Conservation (phyloP, 495 filamentous ascomycete species). For the Melanomma pulvis-pyrius region DNA sequence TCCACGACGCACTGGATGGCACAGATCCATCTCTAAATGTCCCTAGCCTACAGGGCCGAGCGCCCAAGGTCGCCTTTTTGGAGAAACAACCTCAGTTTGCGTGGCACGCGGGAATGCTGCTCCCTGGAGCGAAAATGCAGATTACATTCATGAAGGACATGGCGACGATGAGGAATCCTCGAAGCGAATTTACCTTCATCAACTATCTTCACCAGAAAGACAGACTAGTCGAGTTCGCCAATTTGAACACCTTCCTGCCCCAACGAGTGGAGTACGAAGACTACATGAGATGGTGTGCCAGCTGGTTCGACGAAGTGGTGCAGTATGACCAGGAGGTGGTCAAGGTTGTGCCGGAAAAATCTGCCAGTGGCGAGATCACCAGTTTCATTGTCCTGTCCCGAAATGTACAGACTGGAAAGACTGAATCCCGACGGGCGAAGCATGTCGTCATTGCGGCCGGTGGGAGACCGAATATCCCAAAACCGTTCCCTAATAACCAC, state of each 20-base stretch:
- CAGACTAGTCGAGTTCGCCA: constrained; percentile 84
- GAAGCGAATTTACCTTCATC: constrained; percentile 90
- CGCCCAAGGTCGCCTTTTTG: constrained; percentile 77
- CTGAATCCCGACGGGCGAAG: constrained; percentile 60
- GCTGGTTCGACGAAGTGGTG: constrained; percentile 77
- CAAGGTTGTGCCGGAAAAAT: constrained; percentile 54
- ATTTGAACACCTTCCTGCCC: constrained; percentile 85
- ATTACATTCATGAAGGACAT: constrained; percentile 98
- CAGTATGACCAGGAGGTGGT: constrained; percentile 76
- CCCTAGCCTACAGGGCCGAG: constrained; percentile 38
- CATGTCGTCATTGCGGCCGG: constrained; percentile 89
- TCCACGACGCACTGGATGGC: constrained; percentile 66
- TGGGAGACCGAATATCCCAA: constrained; percentile 77
- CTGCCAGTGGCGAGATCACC: constrained; percentile 48
- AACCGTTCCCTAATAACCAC: constrained; percentile 62
- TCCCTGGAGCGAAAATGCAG: constrained; percentile 93
- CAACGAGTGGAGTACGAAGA: constrained; percentile 89
- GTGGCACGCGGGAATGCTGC: constrained; percentile 95
- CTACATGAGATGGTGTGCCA: constrained; percentile 91
- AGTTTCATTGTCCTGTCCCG: constrained; percentile 60
- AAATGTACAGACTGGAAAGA: constrained; percentile 55
- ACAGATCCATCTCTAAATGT: constrained; percentile 26
- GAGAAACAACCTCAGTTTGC: constrained; percentile 82
- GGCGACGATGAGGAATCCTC: constrained; percentile 83
- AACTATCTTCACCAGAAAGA: constrained; percentile 84